Percentiles rank a stretch among this genome's conserved stretches.
Conservation (phyloP, 139 green algal genomes). For the Picochlorum costavermella region DNA sequence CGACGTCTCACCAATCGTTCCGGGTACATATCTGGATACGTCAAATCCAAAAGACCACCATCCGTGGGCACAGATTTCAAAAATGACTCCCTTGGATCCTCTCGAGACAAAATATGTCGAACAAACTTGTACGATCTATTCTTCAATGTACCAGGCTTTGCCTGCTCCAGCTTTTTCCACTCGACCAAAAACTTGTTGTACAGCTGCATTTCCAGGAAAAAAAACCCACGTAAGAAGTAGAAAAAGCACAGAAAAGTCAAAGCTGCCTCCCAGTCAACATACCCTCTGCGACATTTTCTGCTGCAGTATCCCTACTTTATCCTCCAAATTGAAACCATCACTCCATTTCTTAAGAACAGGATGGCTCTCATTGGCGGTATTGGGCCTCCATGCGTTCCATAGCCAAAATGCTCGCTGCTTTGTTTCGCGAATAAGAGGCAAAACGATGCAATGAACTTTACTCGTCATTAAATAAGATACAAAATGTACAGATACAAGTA, state of each 20-base stretch:
- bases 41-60: slow-evolving; percentile 27
- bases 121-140: slow-evolving; percentile 28
- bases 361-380: background rate
- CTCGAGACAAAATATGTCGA: slow-evolving; percentile 37
- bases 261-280: background rate
- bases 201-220: background rate
- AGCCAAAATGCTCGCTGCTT: slow-evolving; percentile 38
- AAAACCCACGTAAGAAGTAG: background rate
- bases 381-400: slow-evolving; percentile 18
- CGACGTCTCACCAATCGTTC: slow-evolving; percentile 43
- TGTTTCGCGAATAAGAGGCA: slow-evolving; percentile 11
- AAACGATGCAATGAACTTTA: slow-evolving; percentile 9
- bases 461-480: too few species aligned
- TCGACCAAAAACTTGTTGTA: slow-evolving; percentile 17
- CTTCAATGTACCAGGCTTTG: slow-evolving; percentile 27
- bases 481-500: too few species aligned
- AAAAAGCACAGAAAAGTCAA: background rate
- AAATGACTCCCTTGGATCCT: slow-evolving; percentile 50
- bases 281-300: background rate
- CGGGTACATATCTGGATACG: slow-evolving; percentile 30
- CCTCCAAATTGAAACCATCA: slow-evolving; percentile 20
- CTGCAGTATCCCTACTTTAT: slow-evolving; percentile 15
- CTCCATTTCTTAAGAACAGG: slow-evolving; percentile 5
- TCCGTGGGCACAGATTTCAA: slow-evolving; percentile 40
- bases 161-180: slow-evolving; percentile 39